phyloP scores from a whole-genome alignment of 129 eudicot species.

The Saussurea involucrata region DNA sequence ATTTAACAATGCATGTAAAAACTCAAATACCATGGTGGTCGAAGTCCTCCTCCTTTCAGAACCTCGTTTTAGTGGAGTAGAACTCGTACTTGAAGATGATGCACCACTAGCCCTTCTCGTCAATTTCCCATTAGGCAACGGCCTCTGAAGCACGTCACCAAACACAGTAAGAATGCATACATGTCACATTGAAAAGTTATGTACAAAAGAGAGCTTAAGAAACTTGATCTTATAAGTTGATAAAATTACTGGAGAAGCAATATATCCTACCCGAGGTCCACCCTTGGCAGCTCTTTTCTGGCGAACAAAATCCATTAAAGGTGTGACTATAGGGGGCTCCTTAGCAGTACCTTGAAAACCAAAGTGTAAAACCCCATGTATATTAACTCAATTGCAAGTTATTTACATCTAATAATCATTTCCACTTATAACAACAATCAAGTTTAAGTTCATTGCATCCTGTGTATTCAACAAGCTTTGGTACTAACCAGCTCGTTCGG shows the following conservation, averaged over 20 bases:
- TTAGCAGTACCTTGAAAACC: constrained; percentile 60
- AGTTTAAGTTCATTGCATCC: constrained; percentile 2
- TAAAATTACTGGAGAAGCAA: neutral
- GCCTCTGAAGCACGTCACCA: constrained; percentile 43
- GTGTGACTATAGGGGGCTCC: constrained; percentile 73
- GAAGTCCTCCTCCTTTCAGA: constrained; percentile 57
- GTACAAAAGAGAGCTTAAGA: neutral
- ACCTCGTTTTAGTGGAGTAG: constrained; percentile 52
- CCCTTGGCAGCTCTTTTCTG: constrained; percentile 90
- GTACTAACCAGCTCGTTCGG: constrained; percentile 86
- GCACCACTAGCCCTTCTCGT: constrained; percentile 55
- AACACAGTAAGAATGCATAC: constrained; percentile 3
- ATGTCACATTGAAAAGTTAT: neutral
- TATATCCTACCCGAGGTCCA: constrained; percentile 69
- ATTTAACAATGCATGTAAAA: neutral
- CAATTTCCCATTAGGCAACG: constrained; percentile 54
- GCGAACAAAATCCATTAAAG: constrained; percentile 84
- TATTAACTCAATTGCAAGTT: neutral
- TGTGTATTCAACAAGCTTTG: neutral
- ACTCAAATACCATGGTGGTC: constrained; percentile 51
- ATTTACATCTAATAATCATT: neutral
- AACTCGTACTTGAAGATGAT: constrained; percentile 51
- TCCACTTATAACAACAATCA: constrained; percentile 5
- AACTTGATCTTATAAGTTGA: neutral
- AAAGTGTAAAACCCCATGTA: constrained; percentile 6